Base-by-base conservation (phyloP, 2,329 filamentous ascomycete species). In the Fusarium bactridioides region DNA sequence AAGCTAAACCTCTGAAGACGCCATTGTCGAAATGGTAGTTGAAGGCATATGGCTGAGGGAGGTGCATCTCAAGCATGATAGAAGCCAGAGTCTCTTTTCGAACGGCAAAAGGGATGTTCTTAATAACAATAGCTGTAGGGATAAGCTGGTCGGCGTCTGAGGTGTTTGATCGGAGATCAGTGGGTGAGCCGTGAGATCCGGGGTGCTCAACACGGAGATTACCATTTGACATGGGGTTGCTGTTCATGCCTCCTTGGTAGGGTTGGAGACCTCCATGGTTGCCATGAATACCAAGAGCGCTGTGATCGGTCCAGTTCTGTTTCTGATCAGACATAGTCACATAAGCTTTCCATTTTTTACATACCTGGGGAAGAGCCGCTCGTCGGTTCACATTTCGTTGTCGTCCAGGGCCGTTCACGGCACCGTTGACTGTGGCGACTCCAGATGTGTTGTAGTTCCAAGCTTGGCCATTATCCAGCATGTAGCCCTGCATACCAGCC, bases 21-120 rank as follows among this genome's bases (percentile, higher is more conserved):
- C 96, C 96, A 78, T 97, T 97, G 80, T 99, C 96, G 79, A 99
- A 99, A 82, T 99, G 96, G 79, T 99, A 98, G 86, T 99, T 99
- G 87, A 99, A 99, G 18, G 96, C 96, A 79, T 99, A 99, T 0
- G 96, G 96, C 75, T 98, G 90, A 3, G 96, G 96, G 43, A 99
- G 88, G 74, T 94, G 93, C 88, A 98, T 90, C 25, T 97, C 94
- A 13, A 95, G 93, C 96, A 99, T 99, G 75, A 98, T 88, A 70
- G 92, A 90, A 38, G 97, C 94, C 43, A 99, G 87, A 78, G 95
- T 94, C 83, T 99, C 96, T 84, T 98, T 98, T 82, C 97, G 95
- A 64, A 98, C 94, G 33, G 97, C 96, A 81, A 99, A 99, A 0
- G 97, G 96, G 41, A 99, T 99, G 80, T 99, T 99, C 86, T 99